Percentiles rank a stretch among this genome's conserved stretches.
Evolutionary conservation across 805 yeast genomes (phyloP).

Genomic region (Candida arabinofermentans): DNA sequence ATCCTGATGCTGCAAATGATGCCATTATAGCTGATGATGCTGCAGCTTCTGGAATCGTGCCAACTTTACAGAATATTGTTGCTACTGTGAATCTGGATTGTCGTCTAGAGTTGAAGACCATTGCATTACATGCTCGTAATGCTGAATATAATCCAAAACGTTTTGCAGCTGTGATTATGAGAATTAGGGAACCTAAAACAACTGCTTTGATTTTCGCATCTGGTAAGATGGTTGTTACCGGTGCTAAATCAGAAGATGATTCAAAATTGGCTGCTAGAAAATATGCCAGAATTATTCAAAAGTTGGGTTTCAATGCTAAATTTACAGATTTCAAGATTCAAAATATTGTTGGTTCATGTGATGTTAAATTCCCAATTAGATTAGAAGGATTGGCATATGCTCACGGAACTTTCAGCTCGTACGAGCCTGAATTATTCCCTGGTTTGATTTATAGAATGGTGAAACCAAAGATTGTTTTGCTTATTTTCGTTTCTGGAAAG

Average conservation of each 20-base stretch:
- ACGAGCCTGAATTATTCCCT: conserved; percentile 97
- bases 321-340: conserved; percentile 97
- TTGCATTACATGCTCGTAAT: conserved; percentile 97
- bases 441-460: conserved; percentile 99
- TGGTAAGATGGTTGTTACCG: conserved; percentile 99
- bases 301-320: conserved; percentile 95
- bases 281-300: conserved; percentile 96
- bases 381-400: conserved; percentile 96
- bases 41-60: conserved; percentile 92
- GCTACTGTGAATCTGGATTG: conserved; percentile 98
- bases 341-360: conserved; percentile 98
- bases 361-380: conserved; percentile 95
- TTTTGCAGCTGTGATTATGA: conserved; percentile 99
- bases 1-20: conserved; percentile 17
- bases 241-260: conserved; percentile 98
- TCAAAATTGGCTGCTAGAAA: conserved; percentile 97
- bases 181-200: conserved; percentile 98
- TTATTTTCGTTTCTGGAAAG: conserved; percentile 95
- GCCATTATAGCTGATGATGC: conserved; percentile 47
- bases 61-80: conserved; percentile 91
- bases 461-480: conserved; percentile 92
- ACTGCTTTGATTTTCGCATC: conserved; percentile 97
- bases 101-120: conserved; percentile 91
- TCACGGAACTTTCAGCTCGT: conserved; percentile 98
- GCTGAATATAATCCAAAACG: conserved; percentile 98